Conservation (phyloP, 2,329 filamentous ascomycete species). For the Dactylellina haptotyla region DNA sequence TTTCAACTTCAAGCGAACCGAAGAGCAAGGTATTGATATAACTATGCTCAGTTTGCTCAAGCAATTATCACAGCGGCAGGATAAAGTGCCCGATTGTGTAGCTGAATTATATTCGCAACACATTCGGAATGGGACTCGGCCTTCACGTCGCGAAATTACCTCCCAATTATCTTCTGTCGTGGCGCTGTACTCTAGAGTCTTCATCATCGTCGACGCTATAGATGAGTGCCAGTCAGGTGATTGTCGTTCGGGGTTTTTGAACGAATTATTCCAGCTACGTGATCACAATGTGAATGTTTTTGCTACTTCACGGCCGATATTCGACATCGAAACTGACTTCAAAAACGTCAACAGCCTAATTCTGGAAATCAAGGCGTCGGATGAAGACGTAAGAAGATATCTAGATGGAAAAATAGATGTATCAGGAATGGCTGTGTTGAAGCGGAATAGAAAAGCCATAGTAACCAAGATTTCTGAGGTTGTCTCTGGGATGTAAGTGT, state of each 20-base stretch:
- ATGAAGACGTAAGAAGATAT: constrained; percentile 1
- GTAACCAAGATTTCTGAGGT: neutral
- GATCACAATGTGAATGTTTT: constrained; percentile 57
- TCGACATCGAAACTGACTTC: neutral
- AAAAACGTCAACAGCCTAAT: neutral
- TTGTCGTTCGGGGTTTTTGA: constrained; percentile 52
- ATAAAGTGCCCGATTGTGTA: no score
- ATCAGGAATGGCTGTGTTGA: neutral
- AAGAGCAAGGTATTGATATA: no score
- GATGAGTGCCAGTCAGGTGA: constrained; percentile 27
- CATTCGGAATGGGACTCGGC: no score
- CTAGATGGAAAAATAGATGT: neutral
- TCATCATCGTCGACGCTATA: constrained; percentile 26
- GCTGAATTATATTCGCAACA: no score
- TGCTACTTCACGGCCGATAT: constrained; percentile 58
- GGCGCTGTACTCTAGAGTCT: constrained; percentile 25
- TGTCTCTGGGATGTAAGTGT: constrained; percentile 2
- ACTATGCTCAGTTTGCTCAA: no score
- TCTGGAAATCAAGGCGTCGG: constrained; percentile 1
- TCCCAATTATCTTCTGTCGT: no score
- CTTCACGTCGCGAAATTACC: no score
- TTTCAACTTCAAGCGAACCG: no score
- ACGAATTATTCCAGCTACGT: constrained; percentile 57
- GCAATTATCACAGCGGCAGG: no score
- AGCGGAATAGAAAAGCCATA: neutral